A percentile compares a stretch with the other conserved stretches of the same genome.
phyloP scores from a whole-genome alignment of 129 eudicot genomes.

The Dittrichia graveolens region DNA sequence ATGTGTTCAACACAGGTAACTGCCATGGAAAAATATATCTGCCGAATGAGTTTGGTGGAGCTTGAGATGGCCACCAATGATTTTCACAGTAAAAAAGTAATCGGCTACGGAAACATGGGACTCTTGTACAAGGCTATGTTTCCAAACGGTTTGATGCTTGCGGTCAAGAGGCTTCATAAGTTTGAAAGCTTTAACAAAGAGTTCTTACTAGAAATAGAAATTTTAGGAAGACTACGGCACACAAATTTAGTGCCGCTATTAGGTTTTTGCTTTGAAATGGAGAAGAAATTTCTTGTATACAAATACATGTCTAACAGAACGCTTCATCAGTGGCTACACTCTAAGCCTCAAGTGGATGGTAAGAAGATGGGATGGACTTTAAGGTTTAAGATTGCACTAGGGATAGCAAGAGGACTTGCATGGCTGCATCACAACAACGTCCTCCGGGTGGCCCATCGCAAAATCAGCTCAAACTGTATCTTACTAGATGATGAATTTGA shows the following conservation, averaged over 20 bases:
- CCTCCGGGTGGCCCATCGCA: conserved; percentile 43
- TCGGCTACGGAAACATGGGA: conserved; percentile 47
- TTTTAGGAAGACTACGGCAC: conserved; percentile 46
- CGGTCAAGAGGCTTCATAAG: conserved; percentile 50
- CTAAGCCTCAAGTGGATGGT: conserved; percentile 24
- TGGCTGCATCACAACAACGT: conserved; percentile 53
- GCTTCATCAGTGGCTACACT: conserved; percentile 47
- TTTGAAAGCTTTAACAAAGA: conserved; percentile 44
- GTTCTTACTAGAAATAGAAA: conserved; percentile 44
- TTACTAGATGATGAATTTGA: conserved; percentile 46
- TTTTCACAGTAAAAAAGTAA: conserved; percentile 36
- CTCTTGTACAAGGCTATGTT: conserved; percentile 46
- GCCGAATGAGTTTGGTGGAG: conserved; percentile 37
- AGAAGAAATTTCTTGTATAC: conserved; percentile 50
- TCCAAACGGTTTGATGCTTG: conserved; percentile 30
- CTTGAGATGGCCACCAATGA: conserved; percentile 43
- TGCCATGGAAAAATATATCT: conserved; percentile 37
- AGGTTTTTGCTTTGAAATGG: conserved; percentile 47
- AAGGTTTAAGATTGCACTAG: conserved; percentile 47
- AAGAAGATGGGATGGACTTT: conserved; percentile 38
- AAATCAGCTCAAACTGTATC: conserved; percentile 47
- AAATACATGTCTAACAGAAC: conserved; percentile 57
- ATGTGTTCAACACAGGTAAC: conserved; percentile 32
- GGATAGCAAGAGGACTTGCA: conserved; percentile 52
- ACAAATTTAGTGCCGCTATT: conserved; percentile 47